A percentile compares a stretch with the other conserved stretches of the same genome.
Conservation (phyloP, 441 rosid species). For the Bocquillonia castaneifolia region DNA sequence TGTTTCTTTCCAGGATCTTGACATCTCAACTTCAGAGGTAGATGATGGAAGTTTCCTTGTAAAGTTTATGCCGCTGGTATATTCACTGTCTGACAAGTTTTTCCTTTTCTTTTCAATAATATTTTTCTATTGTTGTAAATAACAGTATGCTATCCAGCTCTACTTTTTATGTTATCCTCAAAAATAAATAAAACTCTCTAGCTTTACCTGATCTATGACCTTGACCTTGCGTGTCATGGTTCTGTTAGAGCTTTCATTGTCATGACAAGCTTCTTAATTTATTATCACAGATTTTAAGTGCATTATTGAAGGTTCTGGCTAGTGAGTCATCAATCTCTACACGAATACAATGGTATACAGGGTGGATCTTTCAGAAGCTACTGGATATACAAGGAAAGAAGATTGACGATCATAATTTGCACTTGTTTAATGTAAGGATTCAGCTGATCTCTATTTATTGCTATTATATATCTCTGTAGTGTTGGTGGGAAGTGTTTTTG, state of each 20-base stretch:
- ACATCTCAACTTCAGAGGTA: conserved; percentile 24
- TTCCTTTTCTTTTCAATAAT: conserved; percentile 5
- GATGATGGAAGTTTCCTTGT: conserved; percentile 30
- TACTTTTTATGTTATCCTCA: background rate
- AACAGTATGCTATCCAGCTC: too few relatives aligned
- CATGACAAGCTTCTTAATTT: conserved; percentile 15
- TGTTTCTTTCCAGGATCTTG: conserved; percentile 25
- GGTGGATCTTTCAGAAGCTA: conserved; percentile 51
- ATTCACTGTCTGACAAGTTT: background rate
- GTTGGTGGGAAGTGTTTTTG: too few relatives aligned
- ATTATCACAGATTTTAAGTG: conserved; percentile 37
- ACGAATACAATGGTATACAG: conserved; percentile 40
- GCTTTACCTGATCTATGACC: conserved; percentile 10
- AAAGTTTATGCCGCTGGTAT: conserved; percentile 45
- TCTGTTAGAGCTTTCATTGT: conserved; percentile 1
- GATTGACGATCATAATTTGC: conserved; percentile 33
- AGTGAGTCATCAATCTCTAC: conserved; percentile 35
- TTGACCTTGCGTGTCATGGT: conserved; percentile 8
- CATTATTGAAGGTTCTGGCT: conserved; percentile 43
- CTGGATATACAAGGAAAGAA: conserved; percentile 33
- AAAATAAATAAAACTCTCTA: background rate
- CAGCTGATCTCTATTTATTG: conserved; percentile 8
- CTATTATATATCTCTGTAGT: background rate
- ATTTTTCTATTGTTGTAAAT: background rate
- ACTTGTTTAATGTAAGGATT: conserved; percentile 50